Evolutionary conservation across 495 filamentous ascomycete genomes (phyloP), one percentile per base, ranked within the genome.

Genomic region (Chaetomium fimeti): DNA sequence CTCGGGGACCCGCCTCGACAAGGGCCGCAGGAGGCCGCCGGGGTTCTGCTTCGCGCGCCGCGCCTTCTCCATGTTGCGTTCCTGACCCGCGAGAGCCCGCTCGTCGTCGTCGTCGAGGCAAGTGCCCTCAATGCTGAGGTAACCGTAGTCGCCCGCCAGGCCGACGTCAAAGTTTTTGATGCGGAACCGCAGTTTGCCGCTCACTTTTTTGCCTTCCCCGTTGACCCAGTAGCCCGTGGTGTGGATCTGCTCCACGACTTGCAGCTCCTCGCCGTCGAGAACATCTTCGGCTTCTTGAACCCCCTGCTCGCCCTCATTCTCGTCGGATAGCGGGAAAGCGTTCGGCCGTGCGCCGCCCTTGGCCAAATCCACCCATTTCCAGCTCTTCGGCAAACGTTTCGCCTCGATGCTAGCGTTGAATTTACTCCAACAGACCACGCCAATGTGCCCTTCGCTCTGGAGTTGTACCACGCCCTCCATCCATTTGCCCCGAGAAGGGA

Each of bases 361-460:
- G 12, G 71, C 70, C 1, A 75, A 51, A 22, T 82, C 79, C 3
- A 81, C 71, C 77, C 79, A 83, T 22, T 66, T 71, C 79, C 79
- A 83, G n/a, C 74, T 76, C 9, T 66, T 64, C 0, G 80, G 80
- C 8, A 83, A 60, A 3, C 80, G 74, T 38, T 68, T 75, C 1
- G 80, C 74, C 61, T 82, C 79, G 42, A 83, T 81, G 45, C 78
- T 81, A 28, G 79, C 79, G 57, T 83, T 83, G 71, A 82, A 82
- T 66, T 76, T 75, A 54, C 75, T 72, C 75, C 77, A 83, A 64
- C 80, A 83, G 40, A 81, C 75, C 32, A 82, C 73, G 11, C 80
- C 80, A 20, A 83, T 77, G 60, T 82, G 78, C 0, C 79, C 80
- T 20, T 79, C 78, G 62, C 72, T 78, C 63, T 83, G 79, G 11